Evolutionary conservation across 1,139 yeast species (phyloP).

Genomic region (Pichia sp.): DNA sequence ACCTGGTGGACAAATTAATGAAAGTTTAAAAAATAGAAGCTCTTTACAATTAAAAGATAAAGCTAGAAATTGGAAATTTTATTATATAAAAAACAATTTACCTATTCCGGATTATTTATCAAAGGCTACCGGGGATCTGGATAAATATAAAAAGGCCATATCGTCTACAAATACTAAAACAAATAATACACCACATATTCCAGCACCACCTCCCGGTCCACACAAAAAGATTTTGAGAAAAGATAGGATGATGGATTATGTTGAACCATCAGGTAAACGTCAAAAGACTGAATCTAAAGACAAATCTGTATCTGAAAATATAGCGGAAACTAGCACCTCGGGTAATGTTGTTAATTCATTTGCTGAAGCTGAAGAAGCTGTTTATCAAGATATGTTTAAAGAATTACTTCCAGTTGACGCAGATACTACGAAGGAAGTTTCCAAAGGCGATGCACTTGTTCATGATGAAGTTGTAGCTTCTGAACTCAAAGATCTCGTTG

Average conservation of each 20-base stretch:
- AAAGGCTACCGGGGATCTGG: conserved; percentile 84
- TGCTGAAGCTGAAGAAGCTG: conserved; percentile 1
- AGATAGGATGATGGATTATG: background rate
- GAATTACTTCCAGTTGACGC: conserved; percentile 4
- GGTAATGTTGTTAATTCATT: too few species aligned
- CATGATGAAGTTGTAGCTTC: conserved; percentile 23
- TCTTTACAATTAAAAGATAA: conserved; percentile 93
- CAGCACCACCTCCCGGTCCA: background rate
- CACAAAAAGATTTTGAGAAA: background rate
- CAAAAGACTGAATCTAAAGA: background rate
- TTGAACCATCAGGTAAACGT: background rate
- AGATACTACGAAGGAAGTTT: background rate
- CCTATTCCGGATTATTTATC: conserved; percentile 73
- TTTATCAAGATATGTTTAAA: conserved; percentile 12
- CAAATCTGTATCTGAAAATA: background rate
- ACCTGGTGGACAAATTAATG: conserved; percentile 83
- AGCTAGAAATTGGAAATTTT: conserved; percentile 91
- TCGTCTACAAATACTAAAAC: too few species aligned
- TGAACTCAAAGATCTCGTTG: conserved; percentile 29
- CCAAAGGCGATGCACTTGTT: conserved; percentile 18
- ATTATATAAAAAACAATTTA: conserved; percentile 62
- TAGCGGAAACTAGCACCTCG: background rate
- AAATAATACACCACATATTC: too few species aligned
- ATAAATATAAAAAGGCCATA: conserved; percentile 23
- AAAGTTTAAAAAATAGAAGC: conserved; percentile 75